These are phyloP conservation scores for Globisporangium sylvaticum DNA, from an alignment of 352 stramenopile species.

Conservation along the genomic window DNA sequence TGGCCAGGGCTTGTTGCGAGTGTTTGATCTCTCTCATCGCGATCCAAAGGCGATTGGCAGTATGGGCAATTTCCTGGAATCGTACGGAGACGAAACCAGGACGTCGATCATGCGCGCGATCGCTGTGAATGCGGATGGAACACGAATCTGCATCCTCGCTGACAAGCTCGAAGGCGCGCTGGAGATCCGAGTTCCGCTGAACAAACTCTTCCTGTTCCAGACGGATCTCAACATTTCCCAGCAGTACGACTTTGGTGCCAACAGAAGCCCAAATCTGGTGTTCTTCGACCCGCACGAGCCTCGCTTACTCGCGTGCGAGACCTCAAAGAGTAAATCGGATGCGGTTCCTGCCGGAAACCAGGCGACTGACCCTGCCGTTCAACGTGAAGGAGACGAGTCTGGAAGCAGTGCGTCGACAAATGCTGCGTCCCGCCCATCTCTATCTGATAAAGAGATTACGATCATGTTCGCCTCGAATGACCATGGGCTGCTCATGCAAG, in stretches of 20 bases:
- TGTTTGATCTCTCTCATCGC: conserved; percentile 83
- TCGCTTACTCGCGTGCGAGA: conserved; percentile 86
- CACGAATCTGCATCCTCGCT: conserved; percentile 84
- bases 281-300: conserved; percentile 91
- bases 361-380: conserved; percentile 2
- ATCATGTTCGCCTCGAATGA: conserved; percentile 92
- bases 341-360: conserved; percentile 5
- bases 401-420: not conserved
- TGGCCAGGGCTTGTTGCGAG: conserved; percentile 75
- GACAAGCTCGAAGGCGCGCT: conserved; percentile 74
- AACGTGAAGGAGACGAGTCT: conserved; percentile 17
- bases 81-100: conserved; percentile 53
- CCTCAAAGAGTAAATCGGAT: conserved; percentile 43
- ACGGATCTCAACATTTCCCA: conserved; percentile 87
- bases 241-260: conserved; percentile 85
- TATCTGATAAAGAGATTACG: conserved; percentile 83
- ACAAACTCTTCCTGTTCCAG: conserved; percentile 89
- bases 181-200: conserved; percentile 81
- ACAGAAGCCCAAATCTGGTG: conserved; percentile 66
- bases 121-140: conserved; percentile 87
- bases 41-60: conserved; percentile 87
- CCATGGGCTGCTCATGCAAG: conserved; percentile 89
- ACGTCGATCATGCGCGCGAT: conserved; percentile 60
- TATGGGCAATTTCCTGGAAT: conserved; percentile 70
- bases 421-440: conserved; percentile 8